phyloP scores from a whole-genome alignment of 805 yeast species.

The Cyberlindnera japonica region DNA sequence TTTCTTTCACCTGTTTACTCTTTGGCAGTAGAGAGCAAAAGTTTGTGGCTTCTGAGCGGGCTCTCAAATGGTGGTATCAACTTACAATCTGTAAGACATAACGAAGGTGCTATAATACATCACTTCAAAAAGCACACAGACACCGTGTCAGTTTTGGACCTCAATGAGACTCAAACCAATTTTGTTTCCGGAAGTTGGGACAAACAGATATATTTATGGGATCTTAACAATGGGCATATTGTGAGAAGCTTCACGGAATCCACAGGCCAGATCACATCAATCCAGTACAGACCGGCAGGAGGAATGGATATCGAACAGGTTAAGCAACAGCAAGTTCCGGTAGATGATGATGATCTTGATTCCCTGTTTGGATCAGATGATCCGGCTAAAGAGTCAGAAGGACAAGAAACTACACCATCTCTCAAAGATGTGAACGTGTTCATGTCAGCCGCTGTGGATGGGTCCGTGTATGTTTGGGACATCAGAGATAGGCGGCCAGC shows the following conservation, averaged over 20 bases:
- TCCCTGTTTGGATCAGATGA: conserved; percentile 60
- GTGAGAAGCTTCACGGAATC: conserved; percentile 48
- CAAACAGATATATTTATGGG: conserved; percentile 76
- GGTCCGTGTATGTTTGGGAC: conserved; percentile 82
- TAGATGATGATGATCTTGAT: conserved; percentile 45
- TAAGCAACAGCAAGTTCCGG: conserved; percentile 15
- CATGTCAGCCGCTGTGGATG: conserved; percentile 80
- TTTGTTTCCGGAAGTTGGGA: conserved; percentile 93
- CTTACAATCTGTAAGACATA: conserved; percentile 74
- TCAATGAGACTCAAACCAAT: conserved; percentile 57
- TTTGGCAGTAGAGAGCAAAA: conserved; percentile 76
- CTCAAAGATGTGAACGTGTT: conserved; percentile 49
- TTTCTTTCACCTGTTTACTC: conserved; percentile 82
- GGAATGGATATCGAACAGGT: conserved; percentile 22
- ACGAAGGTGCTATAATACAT: conserved; percentile 78
- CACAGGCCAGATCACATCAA: conserved; percentile 74
- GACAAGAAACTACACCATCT: conserved; percentile 15
- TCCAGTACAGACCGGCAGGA: conserved; percentile 64
- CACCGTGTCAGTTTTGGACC: conserved; percentile 67
- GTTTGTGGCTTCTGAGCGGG: conserved; percentile 83
- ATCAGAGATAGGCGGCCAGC: conserved; percentile 47
- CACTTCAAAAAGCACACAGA: conserved; percentile 69
- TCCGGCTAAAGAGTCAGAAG: conserved; percentile 31
- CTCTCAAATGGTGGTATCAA: conserved; percentile 81
- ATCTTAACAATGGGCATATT: conserved; percentile 65